Conservation (phyloP, 1,284 basidiomycete genomes). For the Ustilago shanxiensis region DNA sequence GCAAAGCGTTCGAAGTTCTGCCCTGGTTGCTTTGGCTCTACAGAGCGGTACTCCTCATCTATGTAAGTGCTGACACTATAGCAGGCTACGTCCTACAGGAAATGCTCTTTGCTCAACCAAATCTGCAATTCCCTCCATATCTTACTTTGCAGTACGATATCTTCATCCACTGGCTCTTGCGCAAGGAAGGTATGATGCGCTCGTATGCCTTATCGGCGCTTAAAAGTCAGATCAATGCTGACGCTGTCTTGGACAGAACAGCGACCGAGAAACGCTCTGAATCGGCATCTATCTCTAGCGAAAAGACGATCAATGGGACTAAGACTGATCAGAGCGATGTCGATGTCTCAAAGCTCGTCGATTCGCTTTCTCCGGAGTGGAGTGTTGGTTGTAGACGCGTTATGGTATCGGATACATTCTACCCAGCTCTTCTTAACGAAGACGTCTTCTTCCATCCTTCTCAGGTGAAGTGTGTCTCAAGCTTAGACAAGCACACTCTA, state of each 20-base stretch:
- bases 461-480: not conserved
- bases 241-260: not conserved
- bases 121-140: not conserved
- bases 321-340: not conserved
- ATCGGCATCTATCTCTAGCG: not conserved
- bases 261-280: not conserved
- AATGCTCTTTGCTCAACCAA: not conserved
- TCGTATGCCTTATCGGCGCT: not conserved
- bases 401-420: not conserved
- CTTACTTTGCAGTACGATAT: not conserved
- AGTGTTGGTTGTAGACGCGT: not conserved
- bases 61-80: not conserved
- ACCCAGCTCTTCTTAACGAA: not conserved
- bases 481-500: not conserved
- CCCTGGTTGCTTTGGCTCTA: not conserved
- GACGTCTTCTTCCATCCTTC: not conserved
- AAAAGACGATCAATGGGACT: not conserved
- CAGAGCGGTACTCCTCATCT: not conserved
- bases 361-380: not conserved
- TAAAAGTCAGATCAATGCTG: not conserved
- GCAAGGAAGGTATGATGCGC: not conserved
- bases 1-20: not conserved
- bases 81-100: not conserved
- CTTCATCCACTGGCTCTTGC: not conserved
- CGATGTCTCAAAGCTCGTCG: not conserved